Evolutionary conservation across 305 asterid species (phyloP).

Genomic region (Fraxinus floribunda): DNA sequence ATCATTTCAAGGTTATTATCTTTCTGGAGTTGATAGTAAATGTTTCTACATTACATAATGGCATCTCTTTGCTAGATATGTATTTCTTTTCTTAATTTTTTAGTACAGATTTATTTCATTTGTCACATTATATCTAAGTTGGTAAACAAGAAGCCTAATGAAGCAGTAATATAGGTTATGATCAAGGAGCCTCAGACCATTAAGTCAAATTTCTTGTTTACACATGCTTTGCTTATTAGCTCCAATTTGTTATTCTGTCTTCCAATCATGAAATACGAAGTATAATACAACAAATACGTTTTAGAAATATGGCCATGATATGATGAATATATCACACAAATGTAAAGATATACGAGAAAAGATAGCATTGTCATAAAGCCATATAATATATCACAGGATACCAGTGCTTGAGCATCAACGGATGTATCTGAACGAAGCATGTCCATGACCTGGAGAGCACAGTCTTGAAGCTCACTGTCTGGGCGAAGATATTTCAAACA

Average conservation of each 20-base stretch:
- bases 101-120: background rate
- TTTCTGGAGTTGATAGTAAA: background rate
- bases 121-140: background rate
- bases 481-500: slow-evolving; percentile 82
- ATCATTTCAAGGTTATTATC: background rate
- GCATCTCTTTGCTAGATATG: slow-evolving; percentile 5
- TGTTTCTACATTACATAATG: background rate
- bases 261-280: background rate
- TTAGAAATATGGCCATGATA: background rate
- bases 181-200: background rate
- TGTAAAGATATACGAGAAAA: background rate
- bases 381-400: slow-evolving; percentile 33
- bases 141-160: background rate
- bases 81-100: background rate
- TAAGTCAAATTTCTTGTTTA: slow-evolving; percentile 8
- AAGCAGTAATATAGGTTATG: background rate
- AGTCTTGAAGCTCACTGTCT: slow-evolving; percentile 86
- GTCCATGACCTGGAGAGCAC: slow-evolving; percentile 68
- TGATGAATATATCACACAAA: background rate
- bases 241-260: slow-evolving; percentile 6
- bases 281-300: background rate
- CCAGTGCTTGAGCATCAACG: slow-evolving; percentile 96
- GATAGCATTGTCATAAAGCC: slow-evolving; percentile 18
- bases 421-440: slow-evolving; percentile 76
- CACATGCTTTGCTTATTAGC: background rate